Evolutionary conservation across 108 stramenopile genomes (phyloP).

Genomic region (Nitzschia sp.): DNA sequence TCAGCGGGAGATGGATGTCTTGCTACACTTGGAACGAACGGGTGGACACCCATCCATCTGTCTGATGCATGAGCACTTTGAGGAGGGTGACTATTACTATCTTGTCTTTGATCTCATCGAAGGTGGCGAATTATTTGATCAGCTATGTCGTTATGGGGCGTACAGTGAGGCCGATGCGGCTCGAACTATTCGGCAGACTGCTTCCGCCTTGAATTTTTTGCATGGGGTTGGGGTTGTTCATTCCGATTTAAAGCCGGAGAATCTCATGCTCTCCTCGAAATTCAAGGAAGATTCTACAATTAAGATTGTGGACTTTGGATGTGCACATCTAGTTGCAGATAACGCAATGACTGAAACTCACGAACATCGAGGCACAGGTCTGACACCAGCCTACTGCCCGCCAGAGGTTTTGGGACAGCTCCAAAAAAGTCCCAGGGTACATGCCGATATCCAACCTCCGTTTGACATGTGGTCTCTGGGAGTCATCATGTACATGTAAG

Average conservation of each 20-base stretch:
- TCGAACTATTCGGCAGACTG: constrained; percentile 51
- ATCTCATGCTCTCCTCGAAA: constrained; percentile 54
- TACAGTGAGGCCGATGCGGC: constrained; percentile 70
- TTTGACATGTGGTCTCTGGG: constrained; percentile 78
- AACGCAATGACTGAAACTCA: not conserved
- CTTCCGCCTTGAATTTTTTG: constrained; percentile 65
- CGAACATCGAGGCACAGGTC: constrained; percentile 6
- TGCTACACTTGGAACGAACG: constrained; percentile 50
- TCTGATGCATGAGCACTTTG: constrained; percentile 50
- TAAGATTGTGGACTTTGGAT: constrained; percentile 84
- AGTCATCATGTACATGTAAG: constrained; percentile 57
- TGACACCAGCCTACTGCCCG: constrained; percentile 76
- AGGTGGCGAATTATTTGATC: constrained; percentile 78
- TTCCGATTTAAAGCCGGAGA: constrained; percentile 77
- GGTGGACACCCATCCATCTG: constrained; percentile 81
- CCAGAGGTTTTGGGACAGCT: constrained; percentile 52
- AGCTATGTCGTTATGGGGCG: constrained; percentile 57
- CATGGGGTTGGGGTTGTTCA: constrained; percentile 63
- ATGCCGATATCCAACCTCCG: constrained; percentile 19
- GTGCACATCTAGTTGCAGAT: constrained; percentile 37
- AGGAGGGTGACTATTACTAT: constrained; percentile 63
- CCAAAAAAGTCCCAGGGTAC: constrained; percentile 18
- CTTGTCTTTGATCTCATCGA: constrained; percentile 59
- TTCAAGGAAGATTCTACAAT: constrained; percentile 49
- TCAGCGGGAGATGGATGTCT: constrained; percentile 70